Evolutionary conservation across 2,329 filamentous ascomycete genomes (phyloP), one percentile per base, ranked within the genome.

Genomic region (Fusarium sp.): DNA sequence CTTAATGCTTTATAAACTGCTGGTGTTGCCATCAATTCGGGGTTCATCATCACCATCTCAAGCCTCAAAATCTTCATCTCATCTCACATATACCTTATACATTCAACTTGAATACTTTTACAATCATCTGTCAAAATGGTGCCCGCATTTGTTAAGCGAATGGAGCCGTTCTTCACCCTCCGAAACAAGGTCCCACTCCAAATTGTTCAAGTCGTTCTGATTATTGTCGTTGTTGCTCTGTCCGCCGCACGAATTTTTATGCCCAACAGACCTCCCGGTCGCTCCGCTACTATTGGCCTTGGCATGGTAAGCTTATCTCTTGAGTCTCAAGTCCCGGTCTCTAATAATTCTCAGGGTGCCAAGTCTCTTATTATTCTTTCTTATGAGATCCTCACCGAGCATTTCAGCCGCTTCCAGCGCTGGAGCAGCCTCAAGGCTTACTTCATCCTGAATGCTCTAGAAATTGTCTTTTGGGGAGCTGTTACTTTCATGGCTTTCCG

Each of bases 241-340:
- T 68, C 65, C 1, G 65, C 43, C 14, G 65, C 58, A 4, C 66
- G 66, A n/a, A 46, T 68, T 34, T 12, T 57, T 6, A 26, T 68
- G 32, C 63, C 63, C 17, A 55, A 58, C 32, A 32, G 53, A 14
- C 61, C 65, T 12, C 49, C 34, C 7, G 66, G 66, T 50, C 65
- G 65, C 15, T 62, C 60, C 28, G 48, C 60, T 28, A 63, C 68
- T 2, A 70, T 71, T 45, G 62, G 62, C 11, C 55, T 69, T 14
- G 67, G 57, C 45, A 69, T 69, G 67, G 67, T 69, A 38, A 42
- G 50, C 36, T 12, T 21, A 24, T 23, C 36, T 75, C 26, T 3
- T 4, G 2, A 4, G 6, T 4, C 12, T 2, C 6, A 15, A 21
- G 7, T 11, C 3, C 8, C 14, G 9, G n/a, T 42, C 5, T 56